A percentile compares a stretch with the other conserved stretches of the same genome.
Evolutionary conservation across 306 rosid species (phyloP).

Genomic region (Coriaria nepalensis): DNA sequence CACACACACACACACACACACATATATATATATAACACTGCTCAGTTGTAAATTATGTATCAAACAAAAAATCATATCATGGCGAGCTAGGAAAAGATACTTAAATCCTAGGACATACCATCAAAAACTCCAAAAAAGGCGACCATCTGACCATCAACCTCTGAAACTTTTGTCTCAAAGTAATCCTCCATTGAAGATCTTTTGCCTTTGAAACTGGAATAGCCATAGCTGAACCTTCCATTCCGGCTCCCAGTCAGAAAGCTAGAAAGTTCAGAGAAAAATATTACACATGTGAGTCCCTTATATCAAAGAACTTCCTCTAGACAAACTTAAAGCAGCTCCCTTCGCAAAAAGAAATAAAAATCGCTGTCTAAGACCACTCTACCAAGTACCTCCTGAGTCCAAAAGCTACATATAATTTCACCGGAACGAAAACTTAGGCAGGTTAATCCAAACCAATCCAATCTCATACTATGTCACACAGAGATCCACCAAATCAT

Average conservation of each 20-base stretch:
- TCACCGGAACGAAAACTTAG: too few relatives aligned
- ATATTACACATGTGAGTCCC: not conserved
- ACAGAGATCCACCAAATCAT: not conserved
- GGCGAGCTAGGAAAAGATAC: slow-evolving; percentile 9
- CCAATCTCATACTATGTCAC: not conserved
- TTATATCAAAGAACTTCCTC: not conserved
- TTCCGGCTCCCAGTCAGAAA: slow-evolving; percentile 44
- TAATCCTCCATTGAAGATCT: slow-evolving; percentile 92
- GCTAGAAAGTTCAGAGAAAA: slow-evolving; percentile 18
- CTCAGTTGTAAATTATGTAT: too few relatives aligned
- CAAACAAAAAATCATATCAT: slow-evolving; percentile 1
- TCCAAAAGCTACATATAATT: too few relatives aligned
- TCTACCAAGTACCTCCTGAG: too few relatives aligned
- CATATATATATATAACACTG: too few relatives aligned
- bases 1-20: too few relatives aligned
- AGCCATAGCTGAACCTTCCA: slow-evolving; percentile 76
- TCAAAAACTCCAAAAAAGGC: slow-evolving; percentile 91
- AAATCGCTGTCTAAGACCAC: too few relatives aligned
- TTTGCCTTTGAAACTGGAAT: slow-evolving; percentile 85
- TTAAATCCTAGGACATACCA: slow-evolving; percentile 33
- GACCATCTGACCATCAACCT: slow-evolving; percentile 74
- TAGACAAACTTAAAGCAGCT: too few relatives aligned
- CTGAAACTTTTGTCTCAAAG: slow-evolving; percentile 61
- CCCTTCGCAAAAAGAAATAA: too few relatives aligned
- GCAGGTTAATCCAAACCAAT: too few relatives aligned